A percentile compares a stretch with the other conserved stretches of the same genome.
These are phyloP conservation scores for Alternaria consortialis DNA, from an alignment of 2,329 filamentous ascomycete species.

Conservation along the genomic window DNA sequence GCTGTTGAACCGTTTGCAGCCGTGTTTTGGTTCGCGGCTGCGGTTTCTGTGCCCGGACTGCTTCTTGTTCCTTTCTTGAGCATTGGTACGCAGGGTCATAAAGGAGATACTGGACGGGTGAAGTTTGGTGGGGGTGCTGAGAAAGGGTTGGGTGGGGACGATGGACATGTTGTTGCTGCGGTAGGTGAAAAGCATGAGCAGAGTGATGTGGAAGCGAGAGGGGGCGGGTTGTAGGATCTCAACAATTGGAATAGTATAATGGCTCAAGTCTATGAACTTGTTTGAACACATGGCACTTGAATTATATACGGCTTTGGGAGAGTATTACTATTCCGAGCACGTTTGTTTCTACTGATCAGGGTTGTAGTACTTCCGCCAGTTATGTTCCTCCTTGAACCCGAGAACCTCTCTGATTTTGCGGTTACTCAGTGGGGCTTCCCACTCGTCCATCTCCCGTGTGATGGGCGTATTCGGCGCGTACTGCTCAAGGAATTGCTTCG, in stretches of 20 bases:
- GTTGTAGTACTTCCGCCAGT: constrained; percentile 63
- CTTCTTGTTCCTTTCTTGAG: constrained; percentile 62
- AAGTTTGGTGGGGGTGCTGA: constrained; percentile 11
- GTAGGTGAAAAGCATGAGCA: background rate
- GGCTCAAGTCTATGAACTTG: background rate
- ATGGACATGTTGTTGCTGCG: constrained; percentile 9
- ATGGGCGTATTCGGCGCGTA: constrained; percentile 61
- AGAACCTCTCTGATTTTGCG: constrained; percentile 67
- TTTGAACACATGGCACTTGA: background rate
- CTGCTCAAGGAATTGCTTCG: constrained; percentile 62
- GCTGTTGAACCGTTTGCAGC: constrained; percentile 61
- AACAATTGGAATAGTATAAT: background rate
- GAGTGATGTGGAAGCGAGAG: background rate
- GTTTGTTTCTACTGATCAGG: constrained; percentile 22
- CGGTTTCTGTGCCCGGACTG: constrained; percentile 55
- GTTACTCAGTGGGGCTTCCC: constrained; percentile 69
- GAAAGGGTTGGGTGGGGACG: constrained; percentile 5
- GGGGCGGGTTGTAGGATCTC: background rate
- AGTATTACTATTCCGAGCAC: too few species aligned
- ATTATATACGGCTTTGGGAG: background rate
- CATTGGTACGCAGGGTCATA: constrained; percentile 63
- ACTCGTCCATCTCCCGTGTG: constrained; percentile 65
- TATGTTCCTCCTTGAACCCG: constrained; percentile 67
- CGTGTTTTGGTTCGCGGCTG: constrained; percentile 61
- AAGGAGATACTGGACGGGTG: constrained; percentile 37